These are phyloP conservation scores for Leucaena leucocephala DNA, from an alignment of 306 rosid genomes.

Conservation along the genomic window DNA sequence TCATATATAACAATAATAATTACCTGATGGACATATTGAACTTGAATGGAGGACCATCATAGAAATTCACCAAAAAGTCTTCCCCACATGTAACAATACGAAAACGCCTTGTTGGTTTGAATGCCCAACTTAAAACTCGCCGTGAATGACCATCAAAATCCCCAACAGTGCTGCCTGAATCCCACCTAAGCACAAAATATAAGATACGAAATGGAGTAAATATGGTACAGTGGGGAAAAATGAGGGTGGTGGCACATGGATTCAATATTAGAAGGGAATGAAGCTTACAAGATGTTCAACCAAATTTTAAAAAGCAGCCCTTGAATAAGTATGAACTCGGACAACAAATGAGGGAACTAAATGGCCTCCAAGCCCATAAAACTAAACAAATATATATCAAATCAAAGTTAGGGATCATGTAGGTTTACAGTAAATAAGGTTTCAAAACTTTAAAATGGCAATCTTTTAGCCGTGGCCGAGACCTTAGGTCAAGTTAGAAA, in stretches of 20 bases:
- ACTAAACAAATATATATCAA: conserved; percentile 10
- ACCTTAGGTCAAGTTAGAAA: not conserved
- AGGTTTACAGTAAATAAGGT: not conserved
- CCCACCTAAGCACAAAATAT: conserved; percentile 70
- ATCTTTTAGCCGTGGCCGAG: not conserved
- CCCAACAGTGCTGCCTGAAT: conserved; percentile 85
- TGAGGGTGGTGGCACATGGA: conserved; percentile 15
- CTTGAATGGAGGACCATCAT: conserved; percentile 95
- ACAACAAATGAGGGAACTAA: not conserved
- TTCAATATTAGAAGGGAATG: conserved; percentile 9
- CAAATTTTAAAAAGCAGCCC: conserved; percentile 10
- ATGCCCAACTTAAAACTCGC: conserved; percentile 79
- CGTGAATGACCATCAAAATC: conserved; percentile 95
- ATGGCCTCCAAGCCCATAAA: not conserved
- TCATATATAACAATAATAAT: conserved; percentile 23
- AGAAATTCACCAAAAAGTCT: conserved; percentile 86
- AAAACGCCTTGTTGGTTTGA: conserved; percentile 85
- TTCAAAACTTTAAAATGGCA: not conserved
- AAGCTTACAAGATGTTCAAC: conserved; percentile 13
- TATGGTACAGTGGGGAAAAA: not conserved
- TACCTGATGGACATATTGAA: conserved; percentile 85
- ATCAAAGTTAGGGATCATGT: conserved; percentile 10
- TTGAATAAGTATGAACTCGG: not conserved
- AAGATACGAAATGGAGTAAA: conserved; percentile 8
- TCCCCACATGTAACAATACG: conserved; percentile 94